Evolutionary conservation across 2,329 filamentous ascomycete genomes (phyloP).

Genomic region (Monosporascus sp.): DNA sequence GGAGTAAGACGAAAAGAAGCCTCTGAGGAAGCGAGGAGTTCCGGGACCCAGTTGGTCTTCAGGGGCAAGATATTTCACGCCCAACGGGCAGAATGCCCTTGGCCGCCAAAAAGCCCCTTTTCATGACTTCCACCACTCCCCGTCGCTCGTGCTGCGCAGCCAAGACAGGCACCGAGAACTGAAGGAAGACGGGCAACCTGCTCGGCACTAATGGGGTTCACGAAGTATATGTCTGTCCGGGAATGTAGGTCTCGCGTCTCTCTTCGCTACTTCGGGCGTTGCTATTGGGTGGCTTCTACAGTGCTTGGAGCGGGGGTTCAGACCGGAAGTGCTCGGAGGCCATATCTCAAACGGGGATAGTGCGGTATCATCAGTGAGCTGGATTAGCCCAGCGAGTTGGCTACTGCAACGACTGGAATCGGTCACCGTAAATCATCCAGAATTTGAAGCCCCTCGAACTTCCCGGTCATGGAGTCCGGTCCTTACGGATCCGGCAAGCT

Average conservation of each 20-base stretch:
- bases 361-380: constrained; percentile 62
- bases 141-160: constrained; percentile 52
- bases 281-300: not conserved
- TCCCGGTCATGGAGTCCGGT: not conserved
- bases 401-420: constrained; percentile 62
- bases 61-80: constrained; percentile 66
- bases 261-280: not conserved
- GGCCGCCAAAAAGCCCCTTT: constrained; percentile 53
- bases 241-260: constrained; percentile 33
- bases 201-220: constrained; percentile 67
- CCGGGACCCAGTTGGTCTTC: constrained; percentile 55
- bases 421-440: constrained; percentile 68
- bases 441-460: constrained; percentile 40
- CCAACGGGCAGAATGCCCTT: constrained; percentile 62
- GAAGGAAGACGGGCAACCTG: constrained; percentile 60
- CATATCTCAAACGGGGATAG: constrained; percentile 62
- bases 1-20: constrained; percentile 6
- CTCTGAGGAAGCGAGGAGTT: constrained; percentile 30
- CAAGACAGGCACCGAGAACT: constrained; percentile 65
- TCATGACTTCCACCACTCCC: constrained; percentile 61
- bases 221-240: constrained; percentile 58
- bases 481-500: constrained; percentile 59
- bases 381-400: constrained; percentile 58
- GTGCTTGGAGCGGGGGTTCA: not conserved
- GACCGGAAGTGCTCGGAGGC: constrained; percentile 41